These are phyloP conservation scores for Verbena officinalis DNA, from an alignment of 257 asterid genomes.

Conservation along the genomic window DNA sequence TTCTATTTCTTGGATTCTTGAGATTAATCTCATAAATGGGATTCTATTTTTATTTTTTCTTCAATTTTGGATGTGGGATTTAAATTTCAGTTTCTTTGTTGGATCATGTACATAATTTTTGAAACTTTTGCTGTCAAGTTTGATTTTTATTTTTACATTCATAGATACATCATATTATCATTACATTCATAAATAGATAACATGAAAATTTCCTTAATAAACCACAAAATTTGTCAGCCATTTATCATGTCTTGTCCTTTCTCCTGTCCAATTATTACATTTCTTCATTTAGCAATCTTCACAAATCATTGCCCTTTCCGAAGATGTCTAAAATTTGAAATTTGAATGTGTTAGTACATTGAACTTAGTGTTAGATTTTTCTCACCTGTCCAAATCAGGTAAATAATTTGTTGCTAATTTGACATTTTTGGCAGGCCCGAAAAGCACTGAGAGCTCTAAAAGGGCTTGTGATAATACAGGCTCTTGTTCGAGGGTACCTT, in stretches of 20 bases:
- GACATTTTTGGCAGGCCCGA: constrained; percentile 61
- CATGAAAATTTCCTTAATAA: not conserved
- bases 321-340: constrained; percentile 27
- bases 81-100: not conserved
- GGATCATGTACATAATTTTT: not conserved
- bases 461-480: constrained; percentile 89
- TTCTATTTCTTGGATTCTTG: not conserved
- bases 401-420: constrained; percentile 7
- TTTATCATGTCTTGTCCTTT: not conserved
- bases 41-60: not conserved
- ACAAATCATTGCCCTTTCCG: constrained; percentile 10
- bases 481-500: constrained; percentile 78
- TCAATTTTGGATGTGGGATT: not conserved
- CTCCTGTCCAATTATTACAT: constrained; percentile 21
- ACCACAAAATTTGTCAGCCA: not conserved
- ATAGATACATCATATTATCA: not conserved
- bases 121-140: constrained; percentile 10
- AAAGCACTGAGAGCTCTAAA: constrained; percentile 78
- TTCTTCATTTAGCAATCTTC: constrained; percentile 3
- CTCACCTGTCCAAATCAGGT: not conserved
- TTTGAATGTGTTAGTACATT: constrained; percentile 26
- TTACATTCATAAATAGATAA: no score
- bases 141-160: no score
- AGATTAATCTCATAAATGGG: not conserved
- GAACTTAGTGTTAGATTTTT: not conserved